Evolutionary conservation across 2,329 filamentous ascomycete genomes (phyloP), one percentile per base, ranked within the genome.

Genomic region (Phialophora verrucosa): DNA sequence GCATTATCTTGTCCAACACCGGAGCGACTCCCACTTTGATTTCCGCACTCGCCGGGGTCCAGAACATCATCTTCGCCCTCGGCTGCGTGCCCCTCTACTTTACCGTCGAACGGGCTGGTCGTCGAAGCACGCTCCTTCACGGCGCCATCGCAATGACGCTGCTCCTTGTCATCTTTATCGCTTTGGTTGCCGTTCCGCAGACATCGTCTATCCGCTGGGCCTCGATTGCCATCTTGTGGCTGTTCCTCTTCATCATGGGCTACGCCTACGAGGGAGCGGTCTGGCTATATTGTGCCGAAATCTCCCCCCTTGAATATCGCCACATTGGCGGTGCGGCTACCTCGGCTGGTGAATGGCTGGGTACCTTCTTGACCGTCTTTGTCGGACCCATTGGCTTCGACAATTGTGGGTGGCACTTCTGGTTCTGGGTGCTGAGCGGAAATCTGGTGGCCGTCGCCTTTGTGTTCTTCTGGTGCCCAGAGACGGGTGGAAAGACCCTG

Each of bases 281-380:
- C 49, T 76, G 76, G 63, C 72, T 77, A 14, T 77, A 77, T 66
- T 72, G 71, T 31, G 73, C 73, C 23, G 76, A 78, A 61, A 76
- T 73, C 50, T 74, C 76, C 71, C 76, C 75, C 1, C 73, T 78
- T 4, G 73, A 73, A 23, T 73, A 77, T 67, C 74, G 76, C 38
- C 75, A 77, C 61, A 75, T 73, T 20, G 76, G 76, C 20, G 73
- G 76, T 60, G 73, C 72, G 17, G 70, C 75, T 17, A 73, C 72
- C 29, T 69, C 74, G 38, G 74, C 72, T 11, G 73, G 70, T 17
- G 75, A 78, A 60, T 77, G 76, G 76, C 66, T 77, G 29, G 74
- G 74, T 65, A 74, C 76, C 1, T 78, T 77, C 65, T 47, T 78
- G 25, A 78, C 76, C 29, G 76, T 77, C 4, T 78, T 74, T 59